These are phyloP conservation scores for Pichia sp. DNA, from an alignment of 1,139 yeast species.

Conservation along the genomic window DNA sequence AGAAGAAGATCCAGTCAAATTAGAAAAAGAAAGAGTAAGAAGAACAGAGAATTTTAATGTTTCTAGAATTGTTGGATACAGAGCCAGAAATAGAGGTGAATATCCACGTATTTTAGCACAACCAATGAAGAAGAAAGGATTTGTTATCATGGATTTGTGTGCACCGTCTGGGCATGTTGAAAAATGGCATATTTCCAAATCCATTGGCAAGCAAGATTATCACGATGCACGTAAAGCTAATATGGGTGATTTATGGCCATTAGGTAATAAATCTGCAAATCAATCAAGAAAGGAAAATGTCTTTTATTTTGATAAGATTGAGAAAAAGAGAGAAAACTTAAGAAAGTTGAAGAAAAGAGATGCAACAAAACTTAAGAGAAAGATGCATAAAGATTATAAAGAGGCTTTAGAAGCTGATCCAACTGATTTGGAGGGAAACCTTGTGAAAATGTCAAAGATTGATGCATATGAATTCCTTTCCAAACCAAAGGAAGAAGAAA, in stretches of 20 bases:
- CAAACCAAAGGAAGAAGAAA: conserved; percentile 22
- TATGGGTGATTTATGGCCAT: conserved; percentile 87
- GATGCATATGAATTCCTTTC: conserved; percentile 24
- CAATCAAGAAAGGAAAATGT: conserved; percentile 30
- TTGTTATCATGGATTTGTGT: conserved; percentile 75
- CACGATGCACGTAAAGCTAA: conserved; percentile 85
- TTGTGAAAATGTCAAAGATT: conserved; percentile 22
- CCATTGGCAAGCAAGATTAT: conserved; percentile 66
- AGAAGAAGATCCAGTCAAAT: conserved; percentile 32
- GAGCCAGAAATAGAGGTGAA: conserved; percentile 33
- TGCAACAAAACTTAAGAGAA: conserved; percentile 20
- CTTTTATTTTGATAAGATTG: conserved; percentile 26
- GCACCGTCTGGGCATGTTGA: conserved; percentile 74
- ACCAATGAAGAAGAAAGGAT: conserved; percentile 77
- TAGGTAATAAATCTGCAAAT: conserved; percentile 62
- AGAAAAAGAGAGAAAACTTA: conserved; percentile 25
- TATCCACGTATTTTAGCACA: conserved; percentile 73
- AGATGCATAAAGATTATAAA: conserved; percentile 21
- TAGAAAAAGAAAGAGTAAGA: conserved; percentile 28
- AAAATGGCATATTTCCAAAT: conserved; percentile 81
- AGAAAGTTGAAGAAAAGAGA: conserved; percentile 22
- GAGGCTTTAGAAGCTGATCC: conserved; percentile 18
- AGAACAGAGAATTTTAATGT: not conserved
- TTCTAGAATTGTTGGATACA: conserved; percentile 27
- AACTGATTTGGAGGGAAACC: conserved; percentile 16